Evolutionary conservation across 1,284 basidiomycete species (phyloP).

Genomic region (Rhodotorula sp.): DNA sequence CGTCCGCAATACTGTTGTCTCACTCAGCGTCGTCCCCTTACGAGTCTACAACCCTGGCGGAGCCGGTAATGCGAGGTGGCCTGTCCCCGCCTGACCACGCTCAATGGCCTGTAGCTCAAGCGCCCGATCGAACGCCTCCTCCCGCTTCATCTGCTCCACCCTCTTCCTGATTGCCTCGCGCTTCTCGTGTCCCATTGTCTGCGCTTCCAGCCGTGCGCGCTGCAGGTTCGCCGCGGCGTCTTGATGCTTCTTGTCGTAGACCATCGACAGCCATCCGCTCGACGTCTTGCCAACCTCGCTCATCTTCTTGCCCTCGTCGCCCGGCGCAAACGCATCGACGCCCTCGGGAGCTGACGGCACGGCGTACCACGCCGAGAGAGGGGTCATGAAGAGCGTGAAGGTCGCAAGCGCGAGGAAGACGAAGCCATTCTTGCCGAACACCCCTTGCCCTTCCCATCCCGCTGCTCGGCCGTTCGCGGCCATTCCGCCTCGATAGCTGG

Average conservation of each 20-base stretch:
- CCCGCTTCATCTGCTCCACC: constrained; percentile 25
- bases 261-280: constrained; percentile 19
- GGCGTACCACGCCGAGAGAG: constrained; percentile 29
- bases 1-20: background rate
- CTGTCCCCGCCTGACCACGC: constrained; percentile 2
- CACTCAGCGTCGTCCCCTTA: background rate
- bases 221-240: constrained; percentile 28
- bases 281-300: constrained; percentile 8
- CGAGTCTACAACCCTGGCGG: background rate
- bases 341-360: background rate
- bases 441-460: constrained; percentile 29
- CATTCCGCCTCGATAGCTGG: background rate
- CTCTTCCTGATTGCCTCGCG: constrained; percentile 32
- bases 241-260: constrained; percentile 30
- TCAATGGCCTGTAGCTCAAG: constrained; percentile 24
- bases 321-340: constrained; percentile 1
- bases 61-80: constrained; percentile 21
- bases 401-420: constrained; percentile 30
- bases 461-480: constrained; percentile 5
- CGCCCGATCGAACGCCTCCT: constrained; percentile 28
- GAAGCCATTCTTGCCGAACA: constrained; percentile 24
- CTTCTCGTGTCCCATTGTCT: constrained; percentile 21
- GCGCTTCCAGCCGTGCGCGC: constrained; percentile 29
- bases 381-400: constrained; percentile 28
- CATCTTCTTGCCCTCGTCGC: constrained; percentile 3